Base-by-base conservation (phyloP, 1,284 basidiomycete species). In the Wolfiporia cocos region DNA sequence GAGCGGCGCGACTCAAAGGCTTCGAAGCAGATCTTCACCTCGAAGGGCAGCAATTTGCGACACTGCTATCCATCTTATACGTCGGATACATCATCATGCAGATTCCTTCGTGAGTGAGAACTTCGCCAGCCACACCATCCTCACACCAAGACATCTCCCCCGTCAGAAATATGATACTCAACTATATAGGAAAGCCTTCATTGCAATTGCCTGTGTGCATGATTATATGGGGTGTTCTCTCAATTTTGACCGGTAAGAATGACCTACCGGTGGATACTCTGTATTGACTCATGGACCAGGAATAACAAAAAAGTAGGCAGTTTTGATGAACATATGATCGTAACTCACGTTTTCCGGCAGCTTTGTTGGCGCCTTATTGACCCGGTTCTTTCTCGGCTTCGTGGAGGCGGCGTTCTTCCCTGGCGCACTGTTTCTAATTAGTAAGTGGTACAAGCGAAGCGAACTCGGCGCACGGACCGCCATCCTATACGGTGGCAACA, bases 61-160 rank as follows among this genome's bases (percentile, higher is more conserved):
- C 81, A 0, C 62, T 88, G 19, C 61, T 92, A 23, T 80, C 78
- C 18, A 78, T 89, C 47, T 73, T 91, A 30, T 90, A 86, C 54
- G 75, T 87, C 35, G 86, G 85, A 20, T 90, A 91, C 54, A 79
- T 86, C 49, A 60, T 86, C 41, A 86, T 87, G 79, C 87, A 91
- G 59, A 74, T 86, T 39, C 85, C 83, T 14, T 86, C 82, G 80
- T 84, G 55, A 56, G 76, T 64, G 26, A 7, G 7, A 28, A 28
- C 14, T 14, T 9, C 26, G n/a, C n/a, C n/a, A n/a, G n/a, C n/a
- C n/a, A n/a, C n/a, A n/a, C n/a, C n/a, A n/a, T n/a, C n/a, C n/a
- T n/a, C n/a, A n/a, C n/a, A n/a, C n/a, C n/a, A n/a, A n/a, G n/a
- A n/a, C n/a, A n/a, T n/a, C n/a, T n/a, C n/a, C n/a, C n/a, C n/a